Percentiles rank a stretch among this genome's conserved stretches.
Conservation (phyloP, 1,139 yeast species). For the Suhomyces bokatorum region DNA sequence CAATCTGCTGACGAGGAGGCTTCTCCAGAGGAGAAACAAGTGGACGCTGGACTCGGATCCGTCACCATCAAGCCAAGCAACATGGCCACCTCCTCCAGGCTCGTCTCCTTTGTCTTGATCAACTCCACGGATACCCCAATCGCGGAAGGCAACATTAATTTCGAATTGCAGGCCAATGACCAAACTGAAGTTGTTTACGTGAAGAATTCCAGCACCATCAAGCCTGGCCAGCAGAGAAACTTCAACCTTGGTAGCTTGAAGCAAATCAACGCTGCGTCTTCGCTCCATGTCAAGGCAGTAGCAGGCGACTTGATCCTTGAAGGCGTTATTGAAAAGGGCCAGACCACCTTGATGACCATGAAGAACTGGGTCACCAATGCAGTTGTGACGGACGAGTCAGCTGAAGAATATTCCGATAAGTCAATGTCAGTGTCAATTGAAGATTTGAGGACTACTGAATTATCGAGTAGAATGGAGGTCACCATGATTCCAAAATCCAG, state of each 20-base stretch:
- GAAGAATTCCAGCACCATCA: slow-evolving; percentile 30
- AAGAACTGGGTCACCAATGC: background rate
- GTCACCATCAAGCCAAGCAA: slow-evolving; percentile 11
- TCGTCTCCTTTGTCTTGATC: slow-evolving; percentile 30
- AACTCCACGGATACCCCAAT: slow-evolving; percentile 28
- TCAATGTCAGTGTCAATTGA: background rate
- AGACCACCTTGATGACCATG: slow-evolving; percentile 1
- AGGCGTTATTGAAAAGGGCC: slow-evolving; percentile 20
- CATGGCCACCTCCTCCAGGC: slow-evolving; percentile 18
- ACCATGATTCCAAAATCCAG: slow-evolving; percentile 33
- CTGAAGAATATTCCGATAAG: background rate
- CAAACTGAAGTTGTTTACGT: slow-evolving; percentile 23
- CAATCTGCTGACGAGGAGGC: background rate
- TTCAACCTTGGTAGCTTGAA: slow-evolving; percentile 26
- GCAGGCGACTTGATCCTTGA: slow-evolving; percentile 11
- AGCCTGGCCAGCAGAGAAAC: slow-evolving; percentile 31
- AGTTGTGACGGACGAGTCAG: background rate
- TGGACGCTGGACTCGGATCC: background rate
- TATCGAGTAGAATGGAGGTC: slow-evolving; percentile 13
- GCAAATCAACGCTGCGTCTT: slow-evolving; percentile 2
- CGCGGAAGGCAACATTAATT: slow-evolving; percentile 32
- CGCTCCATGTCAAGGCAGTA: slow-evolving; percentile 16
- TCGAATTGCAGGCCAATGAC: slow-evolving; percentile 22
- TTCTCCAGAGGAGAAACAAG: background rate
- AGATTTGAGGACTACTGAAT: background rate